Percentiles rank a stretch among this genome's conserved stretches.
Conservation (phyloP, 768 basidiomycete species). For the Lactifluus piperatus region DNA sequence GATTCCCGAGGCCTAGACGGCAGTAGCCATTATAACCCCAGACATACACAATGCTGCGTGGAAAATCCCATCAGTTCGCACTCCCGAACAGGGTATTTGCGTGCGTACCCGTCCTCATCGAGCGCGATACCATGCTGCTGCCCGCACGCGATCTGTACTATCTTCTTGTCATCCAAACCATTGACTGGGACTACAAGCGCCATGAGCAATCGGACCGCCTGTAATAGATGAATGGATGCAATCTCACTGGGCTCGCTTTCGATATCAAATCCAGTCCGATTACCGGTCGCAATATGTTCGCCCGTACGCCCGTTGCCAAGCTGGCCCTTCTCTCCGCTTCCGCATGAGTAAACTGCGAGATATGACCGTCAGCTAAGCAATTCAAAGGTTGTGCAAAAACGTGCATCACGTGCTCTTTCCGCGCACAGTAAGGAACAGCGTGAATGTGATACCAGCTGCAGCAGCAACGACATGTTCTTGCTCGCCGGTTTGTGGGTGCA, state of each 20-base stretch:
- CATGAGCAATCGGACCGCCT: constrained; percentile 16
- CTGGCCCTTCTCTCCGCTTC: constrained; percentile 89
- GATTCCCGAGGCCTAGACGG: constrained; percentile 80
- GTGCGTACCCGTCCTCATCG: constrained; percentile 59
- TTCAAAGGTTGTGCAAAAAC: not conserved
- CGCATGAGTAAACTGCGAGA: constrained; percentile 70
- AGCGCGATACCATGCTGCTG: constrained; percentile 82
- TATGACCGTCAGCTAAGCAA: not conserved
- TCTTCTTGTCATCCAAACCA: constrained; percentile 67
- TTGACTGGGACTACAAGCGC: constrained; percentile 53
- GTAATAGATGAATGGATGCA: not conserved
- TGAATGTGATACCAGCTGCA: constrained; percentile 78
- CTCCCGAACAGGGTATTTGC: not conserved
- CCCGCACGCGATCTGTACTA: constrained; percentile 77
- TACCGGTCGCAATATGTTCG: constrained; percentile 81
- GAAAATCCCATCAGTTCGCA: not conserved
- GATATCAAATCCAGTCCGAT: constrained; percentile 76
- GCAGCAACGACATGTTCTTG: constrained; percentile 63
- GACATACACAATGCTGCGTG: constrained; percentile 58
- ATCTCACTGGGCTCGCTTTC: constrained; percentile 57
- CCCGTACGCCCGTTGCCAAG: constrained; percentile 89
- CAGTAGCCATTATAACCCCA: constrained; percentile 93
- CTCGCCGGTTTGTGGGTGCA: constrained; percentile 33
- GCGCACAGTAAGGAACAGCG: constrained; percentile 70
- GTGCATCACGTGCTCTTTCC: constrained; percentile 53